phyloP scores from a whole-genome alignment of 2,329 filamentous ascomycete species.

The Hypoxylon sp. region DNA sequence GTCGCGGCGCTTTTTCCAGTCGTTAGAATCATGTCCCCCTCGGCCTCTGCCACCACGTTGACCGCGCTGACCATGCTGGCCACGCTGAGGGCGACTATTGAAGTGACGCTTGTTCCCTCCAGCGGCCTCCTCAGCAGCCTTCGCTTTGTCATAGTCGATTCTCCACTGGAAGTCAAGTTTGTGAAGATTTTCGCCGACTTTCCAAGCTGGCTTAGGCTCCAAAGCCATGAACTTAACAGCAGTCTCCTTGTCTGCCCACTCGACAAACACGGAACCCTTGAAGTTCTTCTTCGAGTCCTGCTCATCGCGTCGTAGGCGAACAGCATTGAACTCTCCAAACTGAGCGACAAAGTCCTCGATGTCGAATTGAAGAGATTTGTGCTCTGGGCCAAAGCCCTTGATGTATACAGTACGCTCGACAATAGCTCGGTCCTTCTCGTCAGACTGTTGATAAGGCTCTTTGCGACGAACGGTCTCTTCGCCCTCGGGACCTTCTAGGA shows the following conservation, averaged over 20 bases:
- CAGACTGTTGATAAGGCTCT: constrained; percentile 71
- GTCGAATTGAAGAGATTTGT: constrained; percentile 88
- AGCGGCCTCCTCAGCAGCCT: constrained; percentile 75
- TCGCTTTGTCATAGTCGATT: constrained; percentile 85
- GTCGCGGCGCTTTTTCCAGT: constrained; percentile 74
- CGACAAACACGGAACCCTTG: constrained; percentile 97
- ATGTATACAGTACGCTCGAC: constrained; percentile 85
- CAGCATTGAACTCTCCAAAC: constrained; percentile 81
- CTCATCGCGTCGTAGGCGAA: constrained; percentile 84
- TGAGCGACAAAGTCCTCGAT: constrained; percentile 91
- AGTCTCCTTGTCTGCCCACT: constrained; percentile 83
- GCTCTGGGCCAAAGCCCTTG: constrained; percentile 92
- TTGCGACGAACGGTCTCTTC: constrained; percentile 82
- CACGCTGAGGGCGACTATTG: constrained; percentile 51
- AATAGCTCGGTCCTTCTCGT: constrained; percentile 70
- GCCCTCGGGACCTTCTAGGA: constrained; percentile 78
- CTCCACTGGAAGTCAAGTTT: constrained; percentile 88
- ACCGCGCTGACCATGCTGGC: constrained; percentile 55
- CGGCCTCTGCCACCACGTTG: constrained; percentile 50
- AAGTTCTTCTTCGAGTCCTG: constrained; percentile 70
- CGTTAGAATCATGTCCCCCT: constrained; percentile 59
- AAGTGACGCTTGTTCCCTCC: constrained; percentile 55
- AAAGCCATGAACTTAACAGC: constrained; percentile 83
- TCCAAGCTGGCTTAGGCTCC: constrained; percentile 85
- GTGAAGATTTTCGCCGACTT: constrained; percentile 65